Percentiles rank a stretch among this genome's conserved stretches.
phyloP scores from a whole-genome alignment of 495 filamentous ascomycete genomes.

The Talaromyces wortmannii region DNA sequence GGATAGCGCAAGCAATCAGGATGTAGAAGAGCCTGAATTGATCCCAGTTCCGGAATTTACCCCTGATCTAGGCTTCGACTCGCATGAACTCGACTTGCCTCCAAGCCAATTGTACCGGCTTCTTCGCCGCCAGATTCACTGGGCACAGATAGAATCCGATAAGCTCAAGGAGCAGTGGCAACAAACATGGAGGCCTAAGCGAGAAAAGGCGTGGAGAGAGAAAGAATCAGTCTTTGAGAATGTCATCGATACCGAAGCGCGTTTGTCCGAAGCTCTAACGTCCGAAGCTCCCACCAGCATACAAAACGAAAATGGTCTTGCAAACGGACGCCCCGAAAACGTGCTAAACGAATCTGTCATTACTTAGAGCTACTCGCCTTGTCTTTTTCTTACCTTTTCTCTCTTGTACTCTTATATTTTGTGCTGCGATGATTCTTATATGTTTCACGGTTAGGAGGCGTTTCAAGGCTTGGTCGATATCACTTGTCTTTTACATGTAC shows the following conservation, averaged over 20 bases:
- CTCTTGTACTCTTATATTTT: too few species aligned
- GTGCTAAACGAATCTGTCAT: conserved; percentile 10
- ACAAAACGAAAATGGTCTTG: neutral
- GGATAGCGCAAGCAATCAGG: neutral
- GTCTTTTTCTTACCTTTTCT: too few species aligned
- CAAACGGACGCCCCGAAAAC: conserved; percentile 14
- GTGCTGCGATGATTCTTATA: neutral
- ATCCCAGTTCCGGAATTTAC: conserved; percentile 23
- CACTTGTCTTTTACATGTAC: neutral
- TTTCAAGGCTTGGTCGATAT: conserved; percentile 11
- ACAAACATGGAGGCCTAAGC: conserved; percentile 52
- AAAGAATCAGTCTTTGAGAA: conserved; percentile 68
- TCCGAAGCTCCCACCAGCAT: neutral
- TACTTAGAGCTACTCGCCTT: neutral
- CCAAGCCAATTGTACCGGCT: conserved; percentile 65
- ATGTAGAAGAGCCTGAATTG: neutral
- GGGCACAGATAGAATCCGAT: conserved; percentile 67
- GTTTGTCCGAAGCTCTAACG: neutral
- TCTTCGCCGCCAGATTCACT: conserved; percentile 70
- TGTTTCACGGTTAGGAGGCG: neutral
- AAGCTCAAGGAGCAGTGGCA: conserved; percentile 55
- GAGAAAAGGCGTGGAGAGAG: conserved; percentile 73
- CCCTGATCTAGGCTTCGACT: conserved; percentile 50
- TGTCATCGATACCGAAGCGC: conserved; percentile 47
- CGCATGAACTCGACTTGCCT: conserved; percentile 61